These are phyloP conservation scores for Cordyceps fumosorosea DNA, from an alignment of 2,329 filamentous ascomycete species.

Conservation along the genomic window DNA sequence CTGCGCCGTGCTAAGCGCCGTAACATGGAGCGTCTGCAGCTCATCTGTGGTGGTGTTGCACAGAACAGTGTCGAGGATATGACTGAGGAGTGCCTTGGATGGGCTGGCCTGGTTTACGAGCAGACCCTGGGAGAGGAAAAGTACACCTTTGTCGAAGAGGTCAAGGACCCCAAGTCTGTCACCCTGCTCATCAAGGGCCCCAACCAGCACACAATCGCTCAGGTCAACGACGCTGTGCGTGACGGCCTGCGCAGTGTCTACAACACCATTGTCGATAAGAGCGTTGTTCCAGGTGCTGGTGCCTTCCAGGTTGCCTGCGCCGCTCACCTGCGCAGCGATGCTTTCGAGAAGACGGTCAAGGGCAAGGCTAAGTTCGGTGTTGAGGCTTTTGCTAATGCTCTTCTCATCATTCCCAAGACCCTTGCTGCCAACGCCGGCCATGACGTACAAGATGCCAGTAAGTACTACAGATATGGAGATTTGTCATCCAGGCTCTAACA, in stretches of 20 bases:
- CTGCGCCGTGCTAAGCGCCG: conserved; percentile 91
- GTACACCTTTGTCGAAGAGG: conserved; percentile 97
- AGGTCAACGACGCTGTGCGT: conserved; percentile 92
- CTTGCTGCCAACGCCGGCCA: conserved; percentile 93
- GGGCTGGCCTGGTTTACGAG: conserved; percentile 95
- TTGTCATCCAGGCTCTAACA: conserved; percentile 13
- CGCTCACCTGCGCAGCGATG: conserved; percentile 77
- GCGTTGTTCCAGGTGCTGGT: conserved; percentile 88
- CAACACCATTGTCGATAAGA: conserved; percentile 99
- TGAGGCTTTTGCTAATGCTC: conserved; percentile 86
- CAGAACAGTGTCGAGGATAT: conserved; percentile 97
- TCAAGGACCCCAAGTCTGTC: conserved; percentile 97
- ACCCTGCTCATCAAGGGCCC: conserved; percentile 97
- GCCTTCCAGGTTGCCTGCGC: conserved; percentile 95
- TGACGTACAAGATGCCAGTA: conserved; percentile 91
- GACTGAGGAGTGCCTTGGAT: conserved; percentile 79
- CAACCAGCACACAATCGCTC: conserved; percentile 91
- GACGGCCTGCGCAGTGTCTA: conserved; percentile 94
- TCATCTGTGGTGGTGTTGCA: conserved; percentile 82
- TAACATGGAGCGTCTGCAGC: conserved; percentile 97
- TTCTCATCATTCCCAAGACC: conserved; percentile 95
- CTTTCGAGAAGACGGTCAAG: conserved; percentile 85
- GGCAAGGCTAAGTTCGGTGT: conserved; percentile 98
- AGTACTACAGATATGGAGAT: conserved; percentile 32
- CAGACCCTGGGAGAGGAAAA: conserved; percentile 98